Conservation (phyloP, 106 monocot species). For the Alisma plantagoaquatica region DNA sequence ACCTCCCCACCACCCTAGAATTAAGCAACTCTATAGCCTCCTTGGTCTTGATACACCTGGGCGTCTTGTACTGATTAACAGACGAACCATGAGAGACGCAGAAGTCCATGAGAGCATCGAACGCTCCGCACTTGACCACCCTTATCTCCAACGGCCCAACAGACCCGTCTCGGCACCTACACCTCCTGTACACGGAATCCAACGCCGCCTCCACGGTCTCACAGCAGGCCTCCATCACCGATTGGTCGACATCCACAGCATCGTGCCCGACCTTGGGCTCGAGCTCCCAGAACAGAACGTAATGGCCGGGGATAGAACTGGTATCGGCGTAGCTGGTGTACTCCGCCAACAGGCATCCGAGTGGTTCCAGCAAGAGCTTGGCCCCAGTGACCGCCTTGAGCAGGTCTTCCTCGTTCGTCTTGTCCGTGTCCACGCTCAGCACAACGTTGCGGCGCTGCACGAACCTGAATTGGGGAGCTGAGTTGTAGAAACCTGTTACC, state of each 20-base stretch:
- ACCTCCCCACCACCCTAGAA: slow-evolving; percentile 45
- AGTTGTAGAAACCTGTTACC: slow-evolving; percentile 67
- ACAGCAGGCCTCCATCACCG: slow-evolving; percentile 61
- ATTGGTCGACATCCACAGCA: too few relatives aligned
- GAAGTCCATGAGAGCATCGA: slow-evolving; percentile 67
- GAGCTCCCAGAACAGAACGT: slow-evolving; percentile 82
- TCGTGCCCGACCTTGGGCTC: too few relatives aligned
- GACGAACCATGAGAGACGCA: slow-evolving; percentile 68
- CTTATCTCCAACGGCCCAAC: slow-evolving; percentile 70
- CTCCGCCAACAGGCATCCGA: slow-evolving; percentile 46
- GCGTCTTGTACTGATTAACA: slow-evolving; percentile 89
- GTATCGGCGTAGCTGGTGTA: slow-evolving; percentile 65
- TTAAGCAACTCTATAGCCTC: slow-evolving; percentile 39
- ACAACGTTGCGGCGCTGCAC: slow-evolving; percentile 74
- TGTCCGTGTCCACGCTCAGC: slow-evolving; percentile 72
- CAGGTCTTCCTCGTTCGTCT: slow-evolving; percentile 77
- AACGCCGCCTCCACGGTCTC: slow-evolving; percentile 32
- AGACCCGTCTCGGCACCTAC: slow-evolving; percentile 54
- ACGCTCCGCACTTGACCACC: slow-evolving; percentile 40
- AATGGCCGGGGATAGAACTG: slow-evolving; percentile 69
- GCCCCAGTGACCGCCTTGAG: slow-evolving; percentile 39
- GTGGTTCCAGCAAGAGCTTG: slow-evolving; percentile 35
- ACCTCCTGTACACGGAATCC: slow-evolving; percentile 60
- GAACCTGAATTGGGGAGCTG: slow-evolving; percentile 72
- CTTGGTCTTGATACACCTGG: slow-evolving; percentile 48